A percentile compares a stretch with the other conserved stretches of the same genome.
Evolutionary conservation across 345 rosid genomes (phyloP).

Genomic region (Pistacia integerrima): DNA sequence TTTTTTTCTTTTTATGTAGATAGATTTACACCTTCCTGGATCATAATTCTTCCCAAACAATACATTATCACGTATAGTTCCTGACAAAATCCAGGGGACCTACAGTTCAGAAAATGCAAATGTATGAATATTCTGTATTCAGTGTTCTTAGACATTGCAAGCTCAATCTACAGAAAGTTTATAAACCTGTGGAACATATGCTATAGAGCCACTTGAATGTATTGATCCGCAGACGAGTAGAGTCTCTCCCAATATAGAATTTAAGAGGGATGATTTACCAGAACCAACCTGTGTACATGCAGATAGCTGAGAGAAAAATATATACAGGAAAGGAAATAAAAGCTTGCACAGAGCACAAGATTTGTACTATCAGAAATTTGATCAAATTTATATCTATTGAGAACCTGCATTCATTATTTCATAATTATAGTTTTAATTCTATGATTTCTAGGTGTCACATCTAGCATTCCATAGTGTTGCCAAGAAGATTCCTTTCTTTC

Average conservation of each 20-base stretch:
- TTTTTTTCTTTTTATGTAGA: constrained; percentile 8
- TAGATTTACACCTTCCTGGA: constrained; percentile 54
- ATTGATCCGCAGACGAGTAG: constrained; percentile 63
- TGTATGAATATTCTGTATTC: constrained; percentile 22
- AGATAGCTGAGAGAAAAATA: constrained; percentile 15
- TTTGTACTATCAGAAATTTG: not conserved
- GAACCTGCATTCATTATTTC: not conserved
- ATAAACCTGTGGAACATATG: constrained; percentile 91
- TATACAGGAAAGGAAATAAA: not conserved
- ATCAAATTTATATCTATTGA: not conserved
- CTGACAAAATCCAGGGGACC: constrained; percentile 96
- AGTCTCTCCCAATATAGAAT: constrained; percentile 75
- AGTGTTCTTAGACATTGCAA: constrained; percentile 16
- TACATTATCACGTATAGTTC: constrained; percentile 78
- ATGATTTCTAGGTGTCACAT: not conserved
- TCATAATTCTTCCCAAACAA: constrained; percentile 69
- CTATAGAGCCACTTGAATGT: constrained; percentile 53
- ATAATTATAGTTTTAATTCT: no score
- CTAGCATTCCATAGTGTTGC: not conserved
- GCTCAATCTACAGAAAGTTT: constrained; percentile 14
- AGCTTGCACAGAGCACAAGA: not conserved
- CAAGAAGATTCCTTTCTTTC: not conserved
- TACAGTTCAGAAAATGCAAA: constrained; percentile 29
- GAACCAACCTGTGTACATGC: constrained; percentile 77
- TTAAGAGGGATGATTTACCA: constrained; percentile 89